Base-by-base conservation (phyloP, 1,139 yeast genomes). In the Zygoascus sp. region DNA sequence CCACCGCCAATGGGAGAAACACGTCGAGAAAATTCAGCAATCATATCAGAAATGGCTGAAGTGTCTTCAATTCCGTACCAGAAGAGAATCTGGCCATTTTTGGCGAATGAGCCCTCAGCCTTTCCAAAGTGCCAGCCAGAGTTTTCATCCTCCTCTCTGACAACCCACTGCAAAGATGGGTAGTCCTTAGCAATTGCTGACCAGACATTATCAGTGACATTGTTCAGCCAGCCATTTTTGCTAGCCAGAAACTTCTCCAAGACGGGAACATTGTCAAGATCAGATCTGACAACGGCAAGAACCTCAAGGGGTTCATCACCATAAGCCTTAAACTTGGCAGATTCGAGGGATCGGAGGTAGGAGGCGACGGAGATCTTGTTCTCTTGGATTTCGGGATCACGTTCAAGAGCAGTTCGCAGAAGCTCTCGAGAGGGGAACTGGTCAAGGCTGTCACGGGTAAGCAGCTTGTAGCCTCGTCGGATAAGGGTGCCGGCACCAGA, bases 401-500 rank as follows among this genome's bases (percentile, higher is more conserved):
- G 78, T 61, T 80, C 77, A 51, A 90, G 74, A 17, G 92, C 94
- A 44, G 74, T 67, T 69, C 96, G 78, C 58, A 90, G 76, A 47
- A 80, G 72, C 62, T 87, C 96, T 59, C 84, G 78, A 35, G 86
- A 77, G 25, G 69, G 63, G 64, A 90, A 88, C 52, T 87, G 92
- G 45, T 73, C 70, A 51, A 88, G 72, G 38, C 83, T 77, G 50
- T 63, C 64, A 65, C 87, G 79, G 59, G 83, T 82, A 50, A 83
- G 69, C 57, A 92, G 76, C 70, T 88, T 88, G 72, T 92, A 88
- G 53, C 99, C 99, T 68, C 98, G 81, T 76, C 98, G 84, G 61
- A 92, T 89, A 72, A 92, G 76, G 45, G 99, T 92, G 63, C 99
- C 99, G 41, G 98, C 99, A 67, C 99, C 99, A 13, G 96, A 85